These are phyloP conservation scores for Candida neerlandica DNA, from an alignment of 1,139 yeast species.

Conservation along the genomic window DNA sequence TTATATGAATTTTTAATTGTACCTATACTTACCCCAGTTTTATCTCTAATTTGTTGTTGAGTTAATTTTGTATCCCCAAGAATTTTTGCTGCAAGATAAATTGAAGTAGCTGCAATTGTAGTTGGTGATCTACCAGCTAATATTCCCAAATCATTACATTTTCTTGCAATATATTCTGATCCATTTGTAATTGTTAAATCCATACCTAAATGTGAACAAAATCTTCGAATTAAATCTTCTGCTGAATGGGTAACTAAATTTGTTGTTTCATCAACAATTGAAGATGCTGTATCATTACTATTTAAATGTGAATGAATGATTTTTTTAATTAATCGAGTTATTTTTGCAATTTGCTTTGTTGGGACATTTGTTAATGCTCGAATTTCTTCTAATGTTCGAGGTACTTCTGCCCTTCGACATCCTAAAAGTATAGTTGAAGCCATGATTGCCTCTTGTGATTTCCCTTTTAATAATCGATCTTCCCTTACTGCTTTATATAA, in stretches of 20 bases:
- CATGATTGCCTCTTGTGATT: slow-evolving; percentile 90
- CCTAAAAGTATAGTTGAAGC: slow-evolving; percentile 95
- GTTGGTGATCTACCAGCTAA: slow-evolving; percentile 96
- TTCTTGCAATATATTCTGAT: slow-evolving; percentile 87
- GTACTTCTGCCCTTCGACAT: slow-evolving; percentile 89
- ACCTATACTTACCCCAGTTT: slow-evolving; percentile 97
- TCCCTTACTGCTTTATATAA: slow-evolving; percentile 90
- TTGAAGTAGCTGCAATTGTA: slow-evolving; percentile 95
- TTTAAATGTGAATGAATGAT: slow-evolving; percentile 47
- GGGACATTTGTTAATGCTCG: slow-evolving; percentile 94
- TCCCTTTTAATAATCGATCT: slow-evolving; percentile 82
- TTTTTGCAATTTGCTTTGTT: slow-evolving; percentile 87
- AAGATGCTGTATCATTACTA: slow-evolving; percentile 64
- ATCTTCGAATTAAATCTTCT: slow-evolving; percentile 90
- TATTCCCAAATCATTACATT: slow-evolving; percentile 87
- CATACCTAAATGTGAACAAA: slow-evolving; percentile 91
- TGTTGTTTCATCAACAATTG: slow-evolving; percentile 12
- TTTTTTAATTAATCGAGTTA: slow-evolving; percentile 76
- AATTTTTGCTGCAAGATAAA: slow-evolving; percentile 86
- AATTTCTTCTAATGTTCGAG: slow-evolving; percentile 92
- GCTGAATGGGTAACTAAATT: slow-evolving; percentile 78
- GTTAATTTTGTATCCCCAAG: slow-evolving; percentile 64
- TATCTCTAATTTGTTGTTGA: slow-evolving; percentile 82
- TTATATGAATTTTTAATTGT: slow-evolving; percentile 92
- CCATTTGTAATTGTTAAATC: slow-evolving; percentile 84